Base-by-base conservation (phyloP, 768 basidiomycete species). In the Macrocybe gigantea region DNA sequence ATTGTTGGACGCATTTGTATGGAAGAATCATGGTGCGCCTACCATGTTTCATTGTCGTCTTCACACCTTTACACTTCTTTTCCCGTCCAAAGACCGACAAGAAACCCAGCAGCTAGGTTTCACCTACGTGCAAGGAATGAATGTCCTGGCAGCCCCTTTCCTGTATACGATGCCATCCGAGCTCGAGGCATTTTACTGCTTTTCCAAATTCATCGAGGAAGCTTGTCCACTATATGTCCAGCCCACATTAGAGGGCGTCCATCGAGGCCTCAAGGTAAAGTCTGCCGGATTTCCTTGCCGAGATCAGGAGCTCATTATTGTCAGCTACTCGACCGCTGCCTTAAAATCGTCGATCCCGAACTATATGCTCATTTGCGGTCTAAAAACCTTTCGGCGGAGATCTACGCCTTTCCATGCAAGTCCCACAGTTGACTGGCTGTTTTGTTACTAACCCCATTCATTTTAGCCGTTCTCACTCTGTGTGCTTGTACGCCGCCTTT, bases 81-180 rank as follows among this genome's bases (percentile, higher is more conserved):
- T 45, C 10, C 32, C 10, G 15, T 22, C 33, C 35, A 7, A 54
- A 92, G 89, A 92, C 58, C 74, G 82, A 53, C 83, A 86, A 64
- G 87, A 90, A 57, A 73, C 71, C 1, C 79, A 87, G n/a, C 83
- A 82, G 49, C 76, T 91, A 37, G 89, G 81, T 7, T 96, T 97
- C 66, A 93, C 90, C 31, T 99, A 98, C 58, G 94, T 99, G 7
- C 95, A 99, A 67, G 96, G 96, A 31, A 97, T 96, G 93, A 99
- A 99, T 63, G 96, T 98, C 41, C 82, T 99, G 33, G 93, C 94
- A 14, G 96, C 96, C 2, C 96, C 96, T 0, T 99, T 98, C 65
- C 76, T 99, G 30, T 99, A 96, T 61, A 92, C 89, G 8, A 89
- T 98, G 82, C 94, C 96, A 5, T 93, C 93, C 7, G 93, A 99